Evolutionary conservation across 2,329 filamentous ascomycete species (phyloP), one percentile per base, ranked within the genome.

Genomic region (Thermothelomyces thermophilus): DNA sequence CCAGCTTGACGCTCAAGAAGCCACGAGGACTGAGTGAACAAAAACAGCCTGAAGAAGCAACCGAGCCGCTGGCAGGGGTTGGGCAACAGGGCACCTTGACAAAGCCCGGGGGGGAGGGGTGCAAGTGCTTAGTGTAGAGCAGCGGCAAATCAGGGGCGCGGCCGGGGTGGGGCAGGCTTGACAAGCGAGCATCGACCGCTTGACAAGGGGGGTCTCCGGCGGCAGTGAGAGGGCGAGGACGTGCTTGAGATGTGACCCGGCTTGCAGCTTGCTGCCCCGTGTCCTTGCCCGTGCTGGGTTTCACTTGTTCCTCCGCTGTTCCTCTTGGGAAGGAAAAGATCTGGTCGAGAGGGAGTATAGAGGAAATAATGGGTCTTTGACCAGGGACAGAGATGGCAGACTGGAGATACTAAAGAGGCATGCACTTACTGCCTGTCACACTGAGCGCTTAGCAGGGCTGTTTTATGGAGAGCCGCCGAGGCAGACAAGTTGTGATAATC

Each of bases 201-300:
- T 46, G 58, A 62, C 61, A 63, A 26, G 57, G 61, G 55, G 50
- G 19, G n/a, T 52, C 48, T 36, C 46, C 47, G 59, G 62, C 62
- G 62, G 62, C 61, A 62, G 59, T 61, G 60, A 16, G 14, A 26
- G 45, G 14, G 36, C 34, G 46, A 14, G 53, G 56, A 55, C 59
- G 58, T 60, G 59, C 58, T 59, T 60, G 57, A 55, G 57, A 60
- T 63, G 61, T 62, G 56, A 59, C 49, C 54, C 35, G 52, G 54
- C 54, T 56, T 61, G 60, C 60, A 62, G 59, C 51, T 58, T 36
- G 48, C 10, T 48, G 50, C 33, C 46, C 47, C 42, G 44, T 44
- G 40, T 48, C 34, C 17, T 30, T 37, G 43, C 34, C 50, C 42
- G 46, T 42, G 45, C 45, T 53, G 40, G n/a, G 35, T 41, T 41